These are phyloP conservation scores for Lachnellula arida DNA, from an alignment of 2,329 filamentous ascomycete genomes.

Conservation along the genomic window DNA sequence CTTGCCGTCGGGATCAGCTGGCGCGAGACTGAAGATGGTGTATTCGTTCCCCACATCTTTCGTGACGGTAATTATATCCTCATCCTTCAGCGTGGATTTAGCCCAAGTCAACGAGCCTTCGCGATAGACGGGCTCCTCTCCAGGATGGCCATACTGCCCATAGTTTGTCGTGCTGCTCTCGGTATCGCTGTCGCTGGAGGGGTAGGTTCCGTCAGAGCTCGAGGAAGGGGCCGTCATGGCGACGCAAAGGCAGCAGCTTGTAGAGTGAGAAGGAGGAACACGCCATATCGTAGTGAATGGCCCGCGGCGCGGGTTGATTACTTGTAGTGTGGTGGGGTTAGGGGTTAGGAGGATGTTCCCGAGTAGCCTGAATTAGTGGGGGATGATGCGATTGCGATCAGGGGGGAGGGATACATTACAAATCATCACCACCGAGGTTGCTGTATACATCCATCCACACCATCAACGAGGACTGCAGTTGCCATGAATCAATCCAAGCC, in stretches of 20 bases:
- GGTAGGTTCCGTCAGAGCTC: conserved; percentile 4
- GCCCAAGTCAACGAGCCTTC: conserved; percentile 14
- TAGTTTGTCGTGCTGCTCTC: conserved; percentile 12
- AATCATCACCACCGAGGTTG: too few species aligned
- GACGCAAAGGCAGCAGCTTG: neutral
- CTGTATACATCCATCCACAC: too few species aligned
- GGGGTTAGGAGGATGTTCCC: too few species aligned
- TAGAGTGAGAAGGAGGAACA: neutral
- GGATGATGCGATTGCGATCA: too few species aligned
- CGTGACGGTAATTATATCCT: conserved; percentile 32
- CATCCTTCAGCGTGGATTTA: conserved; percentile 22
- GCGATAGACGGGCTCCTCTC: conserved; percentile 10
- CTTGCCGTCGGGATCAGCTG: conserved; percentile 29
- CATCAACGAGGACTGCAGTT: too few species aligned
- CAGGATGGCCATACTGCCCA: neutral
- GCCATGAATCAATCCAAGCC: too few species aligned
- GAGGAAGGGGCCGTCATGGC: conserved; percentile 7
- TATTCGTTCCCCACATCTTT: conserved; percentile 19
- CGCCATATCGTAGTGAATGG: neutral
- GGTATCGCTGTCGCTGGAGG: conserved; percentile 8
- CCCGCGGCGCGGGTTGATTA: too few species aligned
- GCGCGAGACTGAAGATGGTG: conserved; percentile 38
- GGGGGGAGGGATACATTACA: too few species aligned
- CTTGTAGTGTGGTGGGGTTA: too few species aligned
- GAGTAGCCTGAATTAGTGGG: too few species aligned